phyloP scores from a whole-genome alignment of 2,329 filamentous ascomycete species.

The Seiridium unicorne region DNA sequence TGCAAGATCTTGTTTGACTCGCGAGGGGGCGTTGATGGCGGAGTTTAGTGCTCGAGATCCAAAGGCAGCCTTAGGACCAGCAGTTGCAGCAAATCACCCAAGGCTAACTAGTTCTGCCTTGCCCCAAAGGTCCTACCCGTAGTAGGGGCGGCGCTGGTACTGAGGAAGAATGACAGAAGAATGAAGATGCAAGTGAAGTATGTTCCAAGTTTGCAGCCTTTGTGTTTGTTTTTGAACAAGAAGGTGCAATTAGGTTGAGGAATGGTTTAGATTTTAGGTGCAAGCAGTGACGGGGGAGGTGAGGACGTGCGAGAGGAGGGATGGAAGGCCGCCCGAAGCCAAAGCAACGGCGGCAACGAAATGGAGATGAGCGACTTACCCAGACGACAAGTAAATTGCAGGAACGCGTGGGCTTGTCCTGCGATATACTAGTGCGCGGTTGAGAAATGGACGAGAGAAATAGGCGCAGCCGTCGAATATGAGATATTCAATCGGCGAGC shows the following conservation, averaged over 20 bases:
- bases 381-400: slow-evolving; percentile 1
- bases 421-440: slow-evolving; percentile 7
- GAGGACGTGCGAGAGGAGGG: not conserved
- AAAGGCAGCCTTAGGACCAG: not conserved
- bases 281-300: not conserved
- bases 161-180: not conserved
- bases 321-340: not conserved
- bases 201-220: not conserved
- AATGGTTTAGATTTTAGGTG: not conserved
- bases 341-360: not conserved
- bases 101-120: not conserved
- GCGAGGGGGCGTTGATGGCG: not conserved
- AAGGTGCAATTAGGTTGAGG: not conserved
- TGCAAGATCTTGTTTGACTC: not conserved
- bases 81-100: not conserved
- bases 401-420: not conserved
- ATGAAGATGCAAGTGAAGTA: not conserved
- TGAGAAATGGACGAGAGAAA: slow-evolving; percentile 11
- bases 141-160: too few relatives aligned
- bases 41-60: not conserved
- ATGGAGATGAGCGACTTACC: slow-evolving; percentile 13
- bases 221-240: not conserved
- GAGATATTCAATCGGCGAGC: slow-evolving; percentile 11
- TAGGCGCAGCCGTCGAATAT: slow-evolving; percentile 19
- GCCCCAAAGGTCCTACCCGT: not conserved